Evolutionary conservation across 768 basidiomycete genomes (phyloP), one percentile per base, ranked within the genome.

Genomic region (Ramaria sp.): DNA sequence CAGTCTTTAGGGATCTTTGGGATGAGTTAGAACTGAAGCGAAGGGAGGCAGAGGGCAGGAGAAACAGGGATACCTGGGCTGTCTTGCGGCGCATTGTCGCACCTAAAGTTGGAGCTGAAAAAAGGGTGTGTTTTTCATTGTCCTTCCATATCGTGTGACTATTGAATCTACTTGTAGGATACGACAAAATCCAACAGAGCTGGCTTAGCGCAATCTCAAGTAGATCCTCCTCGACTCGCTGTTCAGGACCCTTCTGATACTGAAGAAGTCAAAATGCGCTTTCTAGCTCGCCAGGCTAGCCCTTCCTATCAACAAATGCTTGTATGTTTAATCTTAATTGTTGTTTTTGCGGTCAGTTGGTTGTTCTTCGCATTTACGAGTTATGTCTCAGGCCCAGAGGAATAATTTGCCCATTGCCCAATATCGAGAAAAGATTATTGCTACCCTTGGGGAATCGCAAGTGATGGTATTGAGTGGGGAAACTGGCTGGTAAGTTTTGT

Each of bases 1-100:
- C 83, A 2, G 76, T 78, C 16, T 95, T 85, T 67, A 78, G 92
- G 58, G 87, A 92, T 65, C 71, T 99, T 16, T 99, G 95, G 95
- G 85, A 89, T 52, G 89, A 94, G 65, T 69, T 97, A 15, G 92
- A 93, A 61, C 64, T 60, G 3, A 68, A 71, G 25, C 75, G 88
- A 60, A 87, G 83, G 61, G 57, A 62, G 5, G 71, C 70, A 30
- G 82, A 85, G 53, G 82, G 90, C 57, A 65, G 63, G 18, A 74
- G 70, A 18, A 93, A 94, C 63, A 72, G 88, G 28, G 67, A 65
- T 7, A 67, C 82, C 10, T 94, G 96, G 91, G 73, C 73, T 5
- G 82, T 77, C 54, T 65, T 95, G 48, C 73, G 76, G 56, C 67
- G 65, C 15, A 78, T 95, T 18, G 63, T 86, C n/a, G 77, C 79